Percentiles rank a stretch among this genome's conserved stretches.
phyloP scores from a whole-genome alignment of 2,329 filamentous ascomycete species.

The Trichoderma brevicompactum region DNA sequence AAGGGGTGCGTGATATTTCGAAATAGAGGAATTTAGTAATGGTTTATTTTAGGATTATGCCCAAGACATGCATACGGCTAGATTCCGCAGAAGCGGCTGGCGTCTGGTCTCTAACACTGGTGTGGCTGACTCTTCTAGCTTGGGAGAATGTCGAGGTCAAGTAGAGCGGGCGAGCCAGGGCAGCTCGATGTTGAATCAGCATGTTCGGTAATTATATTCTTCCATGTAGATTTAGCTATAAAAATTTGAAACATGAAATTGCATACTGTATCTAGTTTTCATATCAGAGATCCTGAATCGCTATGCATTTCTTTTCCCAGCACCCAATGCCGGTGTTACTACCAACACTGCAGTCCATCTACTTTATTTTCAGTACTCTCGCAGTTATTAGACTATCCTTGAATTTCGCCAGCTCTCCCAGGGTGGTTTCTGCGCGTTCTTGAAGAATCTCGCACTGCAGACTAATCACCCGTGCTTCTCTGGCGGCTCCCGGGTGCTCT shows the following conservation, averaged over 20 bases:
- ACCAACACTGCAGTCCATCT: too few species aligned
- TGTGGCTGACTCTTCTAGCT: too few species aligned
- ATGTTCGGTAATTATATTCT: too few species aligned
- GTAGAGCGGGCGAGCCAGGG: too few species aligned
- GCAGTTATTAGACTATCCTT: slow-evolving; percentile 12
- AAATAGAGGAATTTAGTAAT: background rate
- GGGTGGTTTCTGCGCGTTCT: slow-evolving; percentile 32
- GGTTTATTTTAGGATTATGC: background rate
- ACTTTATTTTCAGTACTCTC: background rate
- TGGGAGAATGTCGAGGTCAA: too few species aligned
- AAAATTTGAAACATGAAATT: background rate
- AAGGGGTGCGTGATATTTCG: background rate
- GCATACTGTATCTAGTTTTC: background rate
- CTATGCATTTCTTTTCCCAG: background rate
- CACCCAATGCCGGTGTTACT: too few species aligned
- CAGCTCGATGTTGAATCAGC: too few species aligned
- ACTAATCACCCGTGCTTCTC: slow-evolving; percentile 33
- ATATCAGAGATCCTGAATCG: background rate
- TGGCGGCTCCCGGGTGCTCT: slow-evolving; percentile 27
- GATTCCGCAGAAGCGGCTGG: background rate
- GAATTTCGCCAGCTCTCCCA: slow-evolving; percentile 31
- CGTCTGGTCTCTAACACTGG: too few species aligned
- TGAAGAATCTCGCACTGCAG: slow-evolving; percentile 39
- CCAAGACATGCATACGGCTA: background rate
- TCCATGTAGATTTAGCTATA: too few species aligned